Evolutionary conservation across 495 filamentous ascomycete genomes (phyloP).

Genomic region (Aeminium ludgeri): DNA sequence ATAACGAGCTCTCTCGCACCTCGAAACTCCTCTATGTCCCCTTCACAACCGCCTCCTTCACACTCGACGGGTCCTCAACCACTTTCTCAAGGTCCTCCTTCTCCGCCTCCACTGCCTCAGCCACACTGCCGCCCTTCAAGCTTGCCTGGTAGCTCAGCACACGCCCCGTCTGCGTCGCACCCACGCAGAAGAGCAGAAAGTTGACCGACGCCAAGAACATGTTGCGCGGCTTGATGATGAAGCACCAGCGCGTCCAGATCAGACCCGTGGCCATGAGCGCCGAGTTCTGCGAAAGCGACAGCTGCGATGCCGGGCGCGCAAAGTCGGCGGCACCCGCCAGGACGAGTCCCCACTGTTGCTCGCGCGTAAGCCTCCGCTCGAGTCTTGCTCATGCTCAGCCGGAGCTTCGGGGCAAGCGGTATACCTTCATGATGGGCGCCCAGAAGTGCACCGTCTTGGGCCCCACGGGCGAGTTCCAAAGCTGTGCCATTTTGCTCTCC

Average conservation of each 20-base stretch:
- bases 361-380: too few species aligned
- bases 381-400: too few species aligned
- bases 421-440: constrained; percentile 93
- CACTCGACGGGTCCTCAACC: constrained; percentile 29
- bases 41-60: constrained; percentile 24
- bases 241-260: constrained; percentile 98
- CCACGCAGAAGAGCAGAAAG: constrained; percentile 89
- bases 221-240: constrained; percentile 90
- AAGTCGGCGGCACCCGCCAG: constrained; percentile 86
- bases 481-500: constrained; percentile 21
- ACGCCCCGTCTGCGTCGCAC: constrained; percentile 60
- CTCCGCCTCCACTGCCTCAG: constrained; percentile 33
- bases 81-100: constrained; percentile 32
- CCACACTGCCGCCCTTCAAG: constrained; percentile 32
- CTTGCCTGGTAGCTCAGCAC: constrained; percentile 51
- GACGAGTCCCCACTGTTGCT: constrained; percentile 63
- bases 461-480: constrained; percentile 77
- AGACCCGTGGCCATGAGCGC: constrained; percentile 76
- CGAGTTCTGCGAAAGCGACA: constrained; percentile 78
- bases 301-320: constrained; percentile 73
- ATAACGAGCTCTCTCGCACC: background rate
- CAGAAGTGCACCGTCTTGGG: constrained; percentile 98
- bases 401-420: constrained; percentile 2
- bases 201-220: constrained; percentile 68
- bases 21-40: background rate